phyloP scores from a whole-genome alignment of 225 moss, liverwort and hornwort genomes.

The Climacium dendroides region DNA sequence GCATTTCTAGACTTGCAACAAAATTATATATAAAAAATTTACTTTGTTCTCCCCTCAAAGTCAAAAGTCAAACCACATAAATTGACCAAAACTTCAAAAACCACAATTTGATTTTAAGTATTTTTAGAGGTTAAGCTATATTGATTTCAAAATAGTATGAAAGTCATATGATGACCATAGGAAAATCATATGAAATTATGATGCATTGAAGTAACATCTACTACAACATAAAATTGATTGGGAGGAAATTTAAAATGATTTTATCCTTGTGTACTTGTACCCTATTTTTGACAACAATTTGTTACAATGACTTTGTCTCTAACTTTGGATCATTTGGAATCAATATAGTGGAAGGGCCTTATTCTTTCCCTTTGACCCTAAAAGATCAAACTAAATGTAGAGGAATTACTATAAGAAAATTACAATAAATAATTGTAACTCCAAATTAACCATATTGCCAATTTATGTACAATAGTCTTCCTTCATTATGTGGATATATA shows the following conservation, averaged over 20 bases:
- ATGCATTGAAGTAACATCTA: neutral
- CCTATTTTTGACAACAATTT: neutral
- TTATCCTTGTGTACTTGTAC: neutral
- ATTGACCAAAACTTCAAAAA: too few species aligned
- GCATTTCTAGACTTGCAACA: rapidly evolving
- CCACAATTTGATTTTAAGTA: too few species aligned
- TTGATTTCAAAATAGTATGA: too few species aligned
- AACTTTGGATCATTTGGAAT: neutral
- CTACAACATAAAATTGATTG: neutral
- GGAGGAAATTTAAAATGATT: neutral
- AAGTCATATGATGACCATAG: too few species aligned
- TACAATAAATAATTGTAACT: too few species aligned
- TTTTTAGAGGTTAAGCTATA: too few species aligned
- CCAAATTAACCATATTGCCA: too few species aligned
- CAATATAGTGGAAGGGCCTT: neutral
- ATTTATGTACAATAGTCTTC: too few species aligned
- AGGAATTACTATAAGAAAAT: neutral
- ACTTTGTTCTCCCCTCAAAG: neutral
- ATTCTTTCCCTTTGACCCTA: neutral
- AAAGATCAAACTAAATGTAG: neutral
- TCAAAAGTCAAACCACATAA: too few species aligned
- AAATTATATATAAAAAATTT: neutral
- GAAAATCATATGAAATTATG: neutral
- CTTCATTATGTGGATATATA: too few species aligned
- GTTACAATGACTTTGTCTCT: neutral